Conservation (phyloP, 805 yeast genomes). For the Candida glaebosa region DNA sequence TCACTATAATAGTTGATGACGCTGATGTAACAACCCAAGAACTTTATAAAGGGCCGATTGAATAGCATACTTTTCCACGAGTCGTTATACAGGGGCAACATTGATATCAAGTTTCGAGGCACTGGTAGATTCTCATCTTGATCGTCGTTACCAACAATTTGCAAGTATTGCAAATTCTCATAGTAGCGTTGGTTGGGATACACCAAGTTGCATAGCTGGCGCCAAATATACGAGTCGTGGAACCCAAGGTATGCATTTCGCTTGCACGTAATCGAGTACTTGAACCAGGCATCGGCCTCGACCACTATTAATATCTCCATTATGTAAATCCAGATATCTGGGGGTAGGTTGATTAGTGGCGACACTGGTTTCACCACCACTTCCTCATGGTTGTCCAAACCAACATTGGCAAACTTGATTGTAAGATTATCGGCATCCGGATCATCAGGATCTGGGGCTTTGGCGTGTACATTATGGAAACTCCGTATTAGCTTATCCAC, state of each 20-base stretch:
- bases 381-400: slow-evolving; percentile 17
- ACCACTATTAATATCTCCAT: slow-evolving; percentile 42
- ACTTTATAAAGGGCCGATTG: slow-evolving; percentile 74
- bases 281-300: slow-evolving; percentile 65
- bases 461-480: slow-evolving; percentile 28
- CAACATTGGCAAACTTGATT: slow-evolving; percentile 25
- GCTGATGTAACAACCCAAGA: slow-evolving; percentile 80
- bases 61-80: slow-evolving; percentile 50
- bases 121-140: slow-evolving; percentile 28
- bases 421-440: slow-evolving; percentile 17
- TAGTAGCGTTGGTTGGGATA: slow-evolving; percentile 56
- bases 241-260: slow-evolving; percentile 58
- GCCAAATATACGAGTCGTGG: slow-evolving; percentile 47
- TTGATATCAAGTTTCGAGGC: slow-evolving; percentile 27
- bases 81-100: slow-evolving; percentile 27
- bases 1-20: slow-evolving; percentile 80
- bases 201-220: slow-evolving; percentile 44
- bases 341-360: slow-evolving; percentile 40
- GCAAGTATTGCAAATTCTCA: slow-evolving; percentile 35
- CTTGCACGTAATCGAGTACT: slow-evolving; percentile 56
- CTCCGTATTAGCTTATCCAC: slow-evolving; percentile 38
- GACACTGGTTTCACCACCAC: slow-evolving; percentile 27
- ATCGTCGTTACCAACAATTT: slow-evolving; percentile 19
- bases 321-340: slow-evolving; percentile 55
- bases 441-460: slow-evolving; percentile 23